phyloP scores from a whole-genome alignment of 345 rosid species.

The Triadica sebifera region DNA sequence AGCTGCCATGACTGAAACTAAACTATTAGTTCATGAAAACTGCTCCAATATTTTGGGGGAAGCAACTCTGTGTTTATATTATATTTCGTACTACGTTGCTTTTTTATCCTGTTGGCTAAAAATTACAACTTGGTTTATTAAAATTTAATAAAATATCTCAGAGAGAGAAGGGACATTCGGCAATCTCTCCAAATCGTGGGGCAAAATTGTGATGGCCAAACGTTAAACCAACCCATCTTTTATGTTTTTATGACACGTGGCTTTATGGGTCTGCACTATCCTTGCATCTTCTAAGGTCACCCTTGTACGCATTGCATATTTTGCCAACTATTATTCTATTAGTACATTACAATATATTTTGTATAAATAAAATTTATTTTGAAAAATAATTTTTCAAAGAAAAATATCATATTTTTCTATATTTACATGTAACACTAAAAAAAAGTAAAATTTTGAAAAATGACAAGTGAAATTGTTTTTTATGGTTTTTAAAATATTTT shows the following conservation, averaged over 20 bases:
- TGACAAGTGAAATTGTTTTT: too few species aligned
- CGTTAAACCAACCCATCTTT: conserved; percentile 76
- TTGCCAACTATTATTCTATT: too few species aligned
- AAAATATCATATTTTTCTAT: too few species aligned
- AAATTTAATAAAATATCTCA: conserved; percentile 14
- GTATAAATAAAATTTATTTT: too few species aligned
- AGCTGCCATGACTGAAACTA: conserved; percentile 38
- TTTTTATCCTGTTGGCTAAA: background rate
- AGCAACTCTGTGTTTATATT: too few species aligned
- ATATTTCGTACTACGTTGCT: background rate
- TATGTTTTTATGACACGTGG: conserved; percentile 46
- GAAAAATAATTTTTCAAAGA: too few species aligned
- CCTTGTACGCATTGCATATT: too few species aligned
- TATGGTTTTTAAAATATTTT: too few species aligned
- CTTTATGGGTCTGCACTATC: conserved; percentile 20
- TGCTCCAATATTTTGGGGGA: background rate
- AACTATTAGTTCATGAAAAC: conserved; percentile 28
- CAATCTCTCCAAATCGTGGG: conserved; percentile 2
- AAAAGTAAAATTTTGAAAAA: too few species aligned
- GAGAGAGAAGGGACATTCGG: conserved; percentile 16
- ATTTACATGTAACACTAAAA: too few species aligned
- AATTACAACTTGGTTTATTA: background rate
- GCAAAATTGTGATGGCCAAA: conserved; percentile 75
- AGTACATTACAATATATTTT: too few species aligned
- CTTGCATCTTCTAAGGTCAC: too few species aligned